Evolutionary conservation across 2,329 filamentous ascomycete genomes (phyloP), one percentile per base, ranked within the genome.

Genomic region (Alternaria solani): DNA sequence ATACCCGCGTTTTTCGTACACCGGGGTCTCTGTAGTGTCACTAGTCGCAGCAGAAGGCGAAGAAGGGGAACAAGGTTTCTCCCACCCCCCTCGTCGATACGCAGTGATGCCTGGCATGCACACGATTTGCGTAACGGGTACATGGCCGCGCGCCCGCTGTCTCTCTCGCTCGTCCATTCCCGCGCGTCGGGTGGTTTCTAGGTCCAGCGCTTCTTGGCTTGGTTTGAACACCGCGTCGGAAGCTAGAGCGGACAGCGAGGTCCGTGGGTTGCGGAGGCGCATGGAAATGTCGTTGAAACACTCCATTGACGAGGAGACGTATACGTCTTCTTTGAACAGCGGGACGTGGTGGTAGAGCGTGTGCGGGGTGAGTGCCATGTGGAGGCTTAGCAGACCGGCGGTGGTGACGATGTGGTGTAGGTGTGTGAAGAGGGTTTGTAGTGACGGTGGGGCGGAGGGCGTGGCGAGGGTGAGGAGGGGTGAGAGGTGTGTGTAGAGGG

Each of bases 291-390:
- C 2, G 62, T 77, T 76, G 61, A 70, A 62, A n/a, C 62, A 69
- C 5, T 72, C 59, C 69, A 72, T 71, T 25, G 58, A 18, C 0
- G 44, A 8, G 4, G 16, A 7, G 4, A 23, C 43, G 55, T 65
- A 76, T 16, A 9, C 46, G 16, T 71, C 65, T 63, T 76, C 73
- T 55, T 76, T 75, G 64, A 68, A 66, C 0, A 65, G 36, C 14
- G 71, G 72, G 1, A 51, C 42, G 55, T 73, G 62, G 66, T 70
- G 57, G 65, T 78, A 78, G 3, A 65, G 66, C 3, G 74, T 77
- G 57, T 70, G 63, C 0, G 61, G 43, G 44, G 74, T 69, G 6
- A 67, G 30, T 23, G 63, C 68, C 72, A 77, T 75, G 36, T 59
- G 46, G 0, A 77, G 62, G 42, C 58, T 62, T 11, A 76, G 61